Conservation (phyloP, 1,284 basidiomycete species). For the Leccinum fallax region DNA sequence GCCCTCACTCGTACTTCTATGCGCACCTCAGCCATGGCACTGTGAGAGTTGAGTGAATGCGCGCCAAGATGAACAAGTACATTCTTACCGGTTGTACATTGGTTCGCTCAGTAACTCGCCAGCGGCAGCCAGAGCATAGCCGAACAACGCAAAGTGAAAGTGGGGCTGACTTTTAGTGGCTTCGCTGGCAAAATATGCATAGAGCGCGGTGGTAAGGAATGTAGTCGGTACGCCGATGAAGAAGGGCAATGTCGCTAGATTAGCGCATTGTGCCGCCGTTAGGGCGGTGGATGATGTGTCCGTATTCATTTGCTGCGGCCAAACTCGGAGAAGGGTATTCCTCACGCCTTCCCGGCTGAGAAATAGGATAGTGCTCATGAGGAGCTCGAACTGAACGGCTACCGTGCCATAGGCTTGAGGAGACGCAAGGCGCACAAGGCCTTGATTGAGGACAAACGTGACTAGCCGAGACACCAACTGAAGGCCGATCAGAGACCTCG, state of each 20-base stretch:
- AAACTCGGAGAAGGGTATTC: constrained; percentile 70
- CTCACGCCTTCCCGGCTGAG: constrained; percentile 90
- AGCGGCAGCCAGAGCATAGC: constrained; percentile 77
- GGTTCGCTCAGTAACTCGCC: constrained; percentile 84
- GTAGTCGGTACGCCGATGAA: constrained; percentile 58
- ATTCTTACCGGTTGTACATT: constrained; percentile 69
- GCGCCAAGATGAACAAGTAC: constrained; percentile 2
- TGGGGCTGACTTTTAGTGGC: constrained; percentile 60
- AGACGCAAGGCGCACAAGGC: constrained; percentile 81
- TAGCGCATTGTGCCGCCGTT: constrained; percentile 36
- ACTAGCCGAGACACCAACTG: constrained; percentile 84
- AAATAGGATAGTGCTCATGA: constrained; percentile 90
- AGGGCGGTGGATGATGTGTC: constrained; percentile 18
- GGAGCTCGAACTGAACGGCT: constrained; percentile 83
- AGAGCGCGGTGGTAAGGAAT: constrained; percentile 48
- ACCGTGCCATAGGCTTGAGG: constrained; percentile 88
- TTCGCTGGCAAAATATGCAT: constrained; percentile 49
- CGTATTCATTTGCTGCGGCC: constrained; percentile 29
- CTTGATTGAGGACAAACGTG: constrained; percentile 90
- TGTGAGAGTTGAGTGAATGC: constrained; percentile 29
- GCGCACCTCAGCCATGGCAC: constrained; percentile 68
- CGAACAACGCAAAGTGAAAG: constrained; percentile 62
- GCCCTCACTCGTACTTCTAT: constrained; percentile 75
- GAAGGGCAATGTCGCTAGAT: constrained; percentile 62
- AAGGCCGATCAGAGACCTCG: constrained; percentile 81